Conservation (phyloP, 2,329 filamentous ascomycete genomes). For the Sordariomycetes sp. region DNA sequence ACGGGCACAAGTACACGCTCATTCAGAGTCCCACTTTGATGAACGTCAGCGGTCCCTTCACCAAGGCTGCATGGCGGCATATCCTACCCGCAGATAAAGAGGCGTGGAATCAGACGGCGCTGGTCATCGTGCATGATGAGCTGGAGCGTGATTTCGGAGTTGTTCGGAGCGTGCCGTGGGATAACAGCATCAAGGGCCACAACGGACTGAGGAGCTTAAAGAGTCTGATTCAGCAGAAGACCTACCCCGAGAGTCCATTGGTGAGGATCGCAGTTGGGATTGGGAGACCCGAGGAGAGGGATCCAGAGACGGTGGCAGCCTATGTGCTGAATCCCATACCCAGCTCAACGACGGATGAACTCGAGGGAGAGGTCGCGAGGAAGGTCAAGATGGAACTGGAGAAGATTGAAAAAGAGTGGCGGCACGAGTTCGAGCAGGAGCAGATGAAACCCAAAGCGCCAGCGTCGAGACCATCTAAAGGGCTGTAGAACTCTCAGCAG, state of each 20-base stretch:
- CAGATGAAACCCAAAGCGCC: too few species aligned
- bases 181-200: slow-evolving; percentile 58
- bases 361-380: slow-evolving; percentile 43
- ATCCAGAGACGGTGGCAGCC: slow-evolving; percentile 56
- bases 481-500: too few species aligned
- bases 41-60: slow-evolving; percentile 72
- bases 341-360: slow-evolving; percentile 32
- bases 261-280: slow-evolving; percentile 73
- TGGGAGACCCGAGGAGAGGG: slow-evolving; percentile 66
- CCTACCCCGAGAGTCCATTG: slow-evolving; percentile 32
- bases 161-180: slow-evolving; percentile 55
- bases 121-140: slow-evolving; percentile 86
- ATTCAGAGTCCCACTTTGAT: slow-evolving; percentile 71
- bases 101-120: slow-evolving; percentile 25
- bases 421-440: too few species aligned
- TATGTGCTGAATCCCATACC: slow-evolving; percentile 71
- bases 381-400: slow-evolving; percentile 40
- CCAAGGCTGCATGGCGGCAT: slow-evolving; percentile 57
- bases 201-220: slow-evolving; percentile 66
- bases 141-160: slow-evolving; percentile 64
- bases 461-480: too few species aligned
- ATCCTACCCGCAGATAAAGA: too few species aligned
- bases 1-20: slow-evolving; percentile 49
- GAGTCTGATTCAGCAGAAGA: slow-evolving; percentile 30
- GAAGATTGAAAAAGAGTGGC: slow-evolving; percentile 33